Percentiles rank a stretch among this genome's conserved stretches.
Conservation (phyloP, 2,329 filamentous ascomycete species). For the Emmonsiellopsis sp. region DNA sequence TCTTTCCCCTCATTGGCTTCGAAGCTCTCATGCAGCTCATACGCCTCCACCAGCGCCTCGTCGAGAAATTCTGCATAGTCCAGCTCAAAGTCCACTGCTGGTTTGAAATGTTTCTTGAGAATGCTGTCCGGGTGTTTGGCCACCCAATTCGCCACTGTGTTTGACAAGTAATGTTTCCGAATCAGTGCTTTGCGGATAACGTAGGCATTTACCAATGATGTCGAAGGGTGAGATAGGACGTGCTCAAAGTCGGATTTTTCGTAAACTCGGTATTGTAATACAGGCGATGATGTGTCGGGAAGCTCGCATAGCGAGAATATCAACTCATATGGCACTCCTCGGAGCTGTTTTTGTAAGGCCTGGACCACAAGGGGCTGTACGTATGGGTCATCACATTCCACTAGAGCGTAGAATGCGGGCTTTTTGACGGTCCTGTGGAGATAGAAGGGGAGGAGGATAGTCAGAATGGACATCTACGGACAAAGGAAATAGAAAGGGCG, state of each 20-base stretch:
- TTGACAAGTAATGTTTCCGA: slow-evolving; percentile 84
- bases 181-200: slow-evolving; percentile 94
- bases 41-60: slow-evolving; percentile 83
- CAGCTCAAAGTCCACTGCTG: slow-evolving; percentile 78
- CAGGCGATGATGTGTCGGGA: slow-evolving; percentile 35
- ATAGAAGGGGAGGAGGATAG: slow-evolving; percentile 3
- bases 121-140: slow-evolving; percentile 69
- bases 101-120: slow-evolving; percentile 62
- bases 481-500: background rate
- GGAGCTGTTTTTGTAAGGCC: slow-evolving; percentile 58
- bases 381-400: slow-evolving; percentile 81
- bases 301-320: slow-evolving; percentile 45
- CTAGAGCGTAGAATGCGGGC: slow-evolving; percentile 54
- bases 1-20: slow-evolving; percentile 60
- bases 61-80: slow-evolving; percentile 97
- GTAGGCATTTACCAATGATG: slow-evolving; percentile 74
- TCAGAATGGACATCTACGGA: slow-evolving; percentile 6
- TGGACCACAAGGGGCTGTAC: slow-evolving; percentile 76
- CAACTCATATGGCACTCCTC: slow-evolving; percentile 45
- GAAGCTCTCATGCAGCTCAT: slow-evolving; percentile 73
- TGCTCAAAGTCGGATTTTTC: slow-evolving; percentile 80
- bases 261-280: slow-evolving; percentile 78
- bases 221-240: slow-evolving; percentile 51
- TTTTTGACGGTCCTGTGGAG: slow-evolving; percentile 7
- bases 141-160: slow-evolving; percentile 75